Base-by-base conservation (phyloP, 2,329 filamentous ascomycete genomes). In the Talaromyces pinophilus region DNA sequence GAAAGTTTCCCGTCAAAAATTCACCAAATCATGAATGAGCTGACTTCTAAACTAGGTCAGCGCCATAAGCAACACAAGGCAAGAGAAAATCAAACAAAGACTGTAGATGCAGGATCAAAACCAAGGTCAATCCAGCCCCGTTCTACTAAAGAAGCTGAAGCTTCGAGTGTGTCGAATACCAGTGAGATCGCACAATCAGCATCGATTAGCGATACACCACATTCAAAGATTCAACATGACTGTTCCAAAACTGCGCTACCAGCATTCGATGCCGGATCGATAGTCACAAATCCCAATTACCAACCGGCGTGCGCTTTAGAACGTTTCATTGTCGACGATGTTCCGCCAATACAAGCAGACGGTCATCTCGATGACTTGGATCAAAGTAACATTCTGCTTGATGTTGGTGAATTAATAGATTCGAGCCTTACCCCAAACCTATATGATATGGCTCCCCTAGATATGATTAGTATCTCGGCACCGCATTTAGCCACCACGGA, bases 61-160 rank as follows among this genome's bases (percentile, higher is more conserved):
- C 60, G 60, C 30, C 30, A 52, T 13, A 62, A 52, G 13, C 59
- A 50, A 35, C 28, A 33, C 8, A 50, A n/a, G 42, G n/a, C 30
- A 52, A 50, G 17, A 13, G 40, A 62, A 52, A 19, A 11, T 5
- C 46, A 50, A 40, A 17, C 46, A 13, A 35, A n/a, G 11, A 35
- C 8, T 5, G 5, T 35, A 28, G 3, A 50, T 17, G 1, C 13
- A 62, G 13, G 17, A 33, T 19, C 8, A n/a, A 19, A 33, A 19
- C n/a, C 22, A 25, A 40, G 17, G 19, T 30, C 46, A 17, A 38
- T 50, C n/a, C 15, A n/a, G 44, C 44, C 30, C 6, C 33, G 46
- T 30, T 13, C 30, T 52, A 50, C 15, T 13, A 10, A 15, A 62
- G 60, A 19, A 22, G 44, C 40, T 13, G 48, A 52, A 7, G 25